Evolutionary conservation across 1,284 basidiomycete genomes (phyloP).

Genomic region (Schizophyllum amplum): DNA sequence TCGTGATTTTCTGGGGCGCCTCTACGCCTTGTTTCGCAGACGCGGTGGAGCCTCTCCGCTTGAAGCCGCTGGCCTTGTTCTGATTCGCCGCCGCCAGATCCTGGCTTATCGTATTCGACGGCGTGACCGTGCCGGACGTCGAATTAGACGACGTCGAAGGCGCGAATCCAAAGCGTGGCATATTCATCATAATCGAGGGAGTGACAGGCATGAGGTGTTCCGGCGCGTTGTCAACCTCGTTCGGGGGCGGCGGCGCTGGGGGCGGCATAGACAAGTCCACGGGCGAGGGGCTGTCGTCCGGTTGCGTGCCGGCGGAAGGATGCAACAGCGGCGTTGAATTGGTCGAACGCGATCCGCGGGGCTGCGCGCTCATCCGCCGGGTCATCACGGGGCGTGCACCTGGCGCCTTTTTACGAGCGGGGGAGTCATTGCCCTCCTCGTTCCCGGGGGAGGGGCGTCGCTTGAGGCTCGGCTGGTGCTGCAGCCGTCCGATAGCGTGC

Average conservation of each 20-base stretch:
- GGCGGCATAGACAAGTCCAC: conserved; percentile 80
- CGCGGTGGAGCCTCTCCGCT: not conserved
- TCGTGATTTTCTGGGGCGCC: conserved; percentile 17
- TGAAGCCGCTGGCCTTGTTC: not conserved
- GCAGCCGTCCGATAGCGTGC: too few relatives aligned
- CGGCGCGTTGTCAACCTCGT: not conserved
- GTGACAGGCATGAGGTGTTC: conserved; percentile 67
- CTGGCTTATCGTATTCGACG: not conserved
- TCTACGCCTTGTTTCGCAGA: not conserved
- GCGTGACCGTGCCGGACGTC: not conserved
- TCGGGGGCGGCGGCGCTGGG: conserved; percentile 22
- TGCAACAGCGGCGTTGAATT: conserved; percentile 57
- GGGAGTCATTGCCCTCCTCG: conserved; percentile 21
- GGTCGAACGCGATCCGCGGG: conserved; percentile 47
- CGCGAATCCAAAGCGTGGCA: conserved; percentile 56
- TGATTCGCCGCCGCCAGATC: not conserved
- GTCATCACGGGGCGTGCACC: conserved; percentile 32
- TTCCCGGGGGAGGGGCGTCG: conserved; percentile 25
- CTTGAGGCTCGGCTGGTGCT: conserved; percentile 14
- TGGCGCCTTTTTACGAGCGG: conserved; percentile 46
- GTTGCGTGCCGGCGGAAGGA: too few relatives aligned
- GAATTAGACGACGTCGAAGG: conserved; percentile 15
- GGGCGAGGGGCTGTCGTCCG: conserved; percentile 70
- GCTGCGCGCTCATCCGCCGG: conserved; percentile 18
- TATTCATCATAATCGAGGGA: conserved; percentile 82